These are phyloP conservation scores for Piloderma croceum DNA, from an alignment of 768 basidiomycete genomes.

Conservation along the genomic window DNA sequence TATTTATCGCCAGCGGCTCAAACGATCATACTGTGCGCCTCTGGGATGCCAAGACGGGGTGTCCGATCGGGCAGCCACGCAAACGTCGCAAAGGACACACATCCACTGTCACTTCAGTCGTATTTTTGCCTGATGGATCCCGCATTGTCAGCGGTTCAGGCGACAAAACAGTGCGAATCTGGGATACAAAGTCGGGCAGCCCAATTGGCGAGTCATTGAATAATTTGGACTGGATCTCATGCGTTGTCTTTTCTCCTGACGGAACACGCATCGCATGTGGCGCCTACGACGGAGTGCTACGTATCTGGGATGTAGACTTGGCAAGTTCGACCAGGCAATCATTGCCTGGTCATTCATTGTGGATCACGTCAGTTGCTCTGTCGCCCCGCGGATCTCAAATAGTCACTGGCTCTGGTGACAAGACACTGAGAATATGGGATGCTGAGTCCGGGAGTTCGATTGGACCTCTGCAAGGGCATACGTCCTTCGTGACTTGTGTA, in stretches of 20 bases:
- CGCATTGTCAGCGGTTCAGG: slow-evolving; percentile 8
- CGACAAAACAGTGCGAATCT: slow-evolving; percentile 5
- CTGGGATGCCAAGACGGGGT: neutral
- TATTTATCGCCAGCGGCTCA: neutral
- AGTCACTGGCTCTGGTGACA: slow-evolving; percentile 20
- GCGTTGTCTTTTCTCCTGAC: neutral
- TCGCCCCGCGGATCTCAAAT: slow-evolving; percentile 20
- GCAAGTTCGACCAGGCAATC: no score
- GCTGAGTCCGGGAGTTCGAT: slow-evolving; percentile 6
- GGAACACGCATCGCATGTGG: neutral
- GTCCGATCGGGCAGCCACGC: neutral
- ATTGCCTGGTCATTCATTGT: slow-evolving; percentile 13
- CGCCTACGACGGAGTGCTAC: neutral
- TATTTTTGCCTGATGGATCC: slow-evolving; percentile 5
- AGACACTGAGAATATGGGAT: slow-evolving; percentile 23
- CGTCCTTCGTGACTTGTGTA: slow-evolving; percentile 12
- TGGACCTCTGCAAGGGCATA: slow-evolving; percentile 14
- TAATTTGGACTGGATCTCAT: neutral
- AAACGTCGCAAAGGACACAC: slow-evolving; percentile 1
- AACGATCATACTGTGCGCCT: neutral
- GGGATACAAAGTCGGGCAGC: slow-evolving; percentile 1
- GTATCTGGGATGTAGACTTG: neutral
- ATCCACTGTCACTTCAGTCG: slow-evolving; percentile 6
- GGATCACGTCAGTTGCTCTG: slow-evolving; percentile 14
- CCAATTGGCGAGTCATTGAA: neutral